Base-by-base conservation (phyloP, 208 protist genomes). In the Leishmania major region DNA sequence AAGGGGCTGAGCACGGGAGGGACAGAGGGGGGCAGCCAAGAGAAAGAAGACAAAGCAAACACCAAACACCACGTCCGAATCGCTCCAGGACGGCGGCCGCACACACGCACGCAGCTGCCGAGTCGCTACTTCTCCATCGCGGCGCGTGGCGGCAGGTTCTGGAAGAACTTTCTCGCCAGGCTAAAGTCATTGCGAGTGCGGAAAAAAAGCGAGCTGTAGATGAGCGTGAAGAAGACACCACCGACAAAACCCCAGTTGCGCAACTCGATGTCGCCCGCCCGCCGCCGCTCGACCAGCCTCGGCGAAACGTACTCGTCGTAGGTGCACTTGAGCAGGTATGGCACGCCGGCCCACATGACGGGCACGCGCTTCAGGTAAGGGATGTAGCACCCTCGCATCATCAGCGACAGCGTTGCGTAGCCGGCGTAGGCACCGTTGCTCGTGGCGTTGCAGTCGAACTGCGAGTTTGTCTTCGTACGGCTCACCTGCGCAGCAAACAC, bases 171-270 rank as follows among this genome's bases (percentile, higher is more conserved):
- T 7, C 40, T 57, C 19, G 82, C 78, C 51, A 89, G 64, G 2
- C 78, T 62, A 49, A 93, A 85, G 62, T 96, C 93, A 0, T 43
- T 79, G 1, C 84, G 81, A 5, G 92, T 95, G 47, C 90, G 88
- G 4, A 97, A 82, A 13, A 95, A 90, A 1, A 97, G 74, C 0
- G 90, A 82, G 43, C 87, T 87, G 83, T 95, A 96, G 5, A 96
- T 95, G 15, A 96, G 77, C 22, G 88, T 82, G 78, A 95, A 97
- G 85, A 94, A 96, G 47, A 92, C 85, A 5, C 95, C 95, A 49
- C 95, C 95, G 35, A 97, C 73, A 82, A 93, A 95, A 15, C 95
- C 93, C 89, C 91, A 96, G 79, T 96, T 97, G 60, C 89, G 90
- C 43, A 96, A 77, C 73, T 95, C 91, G 59, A 96, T 94, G 43